These are phyloP conservation scores for Inga leiocalycina DNA, from an alignment of 306 rosid species.

Conservation along the genomic window DNA sequence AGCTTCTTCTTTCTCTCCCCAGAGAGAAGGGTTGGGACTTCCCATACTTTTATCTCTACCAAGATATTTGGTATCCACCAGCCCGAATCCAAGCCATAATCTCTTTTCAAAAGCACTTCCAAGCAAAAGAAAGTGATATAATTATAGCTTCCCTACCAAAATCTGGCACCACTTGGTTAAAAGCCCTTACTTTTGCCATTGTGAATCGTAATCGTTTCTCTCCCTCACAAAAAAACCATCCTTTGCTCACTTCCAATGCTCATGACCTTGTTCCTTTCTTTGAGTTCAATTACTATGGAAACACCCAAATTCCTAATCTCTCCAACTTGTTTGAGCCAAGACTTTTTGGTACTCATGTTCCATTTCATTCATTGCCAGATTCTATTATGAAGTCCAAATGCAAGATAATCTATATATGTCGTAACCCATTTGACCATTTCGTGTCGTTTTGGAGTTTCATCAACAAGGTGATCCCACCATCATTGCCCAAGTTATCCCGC, in stretches of 20 bases:
- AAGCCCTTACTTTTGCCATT: slow-evolving; percentile 46
- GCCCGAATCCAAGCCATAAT: slow-evolving; percentile 32
- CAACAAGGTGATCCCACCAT: slow-evolving; percentile 29
- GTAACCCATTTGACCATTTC: slow-evolving; percentile 60
- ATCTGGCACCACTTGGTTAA: slow-evolving; percentile 60
- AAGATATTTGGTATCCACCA: slow-evolving; percentile 49
- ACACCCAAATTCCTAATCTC: slow-evolving; percentile 31
- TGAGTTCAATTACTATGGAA: slow-evolving; percentile 42
- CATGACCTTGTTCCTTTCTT: slow-evolving; percentile 52
- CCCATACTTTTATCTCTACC: slow-evolving; percentile 33
- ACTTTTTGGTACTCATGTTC: slow-evolving; percentile 50
- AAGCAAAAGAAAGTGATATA: background rate
- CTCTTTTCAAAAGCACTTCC: slow-evolving; percentile 38
- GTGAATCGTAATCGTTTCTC: slow-evolving; percentile 25
- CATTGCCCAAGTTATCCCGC: slow-evolving; percentile 9
- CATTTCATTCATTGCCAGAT: slow-evolving; percentile 38
- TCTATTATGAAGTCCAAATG: slow-evolving; percentile 31
- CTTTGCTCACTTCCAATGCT: slow-evolving; percentile 44
- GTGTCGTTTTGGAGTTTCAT: slow-evolving; percentile 46
- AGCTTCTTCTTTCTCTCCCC: background rate
- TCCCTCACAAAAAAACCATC: slow-evolving; percentile 15
- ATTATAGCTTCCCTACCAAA: slow-evolving; percentile 33
- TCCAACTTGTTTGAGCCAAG: slow-evolving; percentile 38
- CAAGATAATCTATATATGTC: slow-evolving; percentile 2
- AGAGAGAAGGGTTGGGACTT: background rate